Evolutionary conservation across 495 filamentous ascomycete genomes (phyloP).

Genomic region (Oidiodendron maius): DNA sequence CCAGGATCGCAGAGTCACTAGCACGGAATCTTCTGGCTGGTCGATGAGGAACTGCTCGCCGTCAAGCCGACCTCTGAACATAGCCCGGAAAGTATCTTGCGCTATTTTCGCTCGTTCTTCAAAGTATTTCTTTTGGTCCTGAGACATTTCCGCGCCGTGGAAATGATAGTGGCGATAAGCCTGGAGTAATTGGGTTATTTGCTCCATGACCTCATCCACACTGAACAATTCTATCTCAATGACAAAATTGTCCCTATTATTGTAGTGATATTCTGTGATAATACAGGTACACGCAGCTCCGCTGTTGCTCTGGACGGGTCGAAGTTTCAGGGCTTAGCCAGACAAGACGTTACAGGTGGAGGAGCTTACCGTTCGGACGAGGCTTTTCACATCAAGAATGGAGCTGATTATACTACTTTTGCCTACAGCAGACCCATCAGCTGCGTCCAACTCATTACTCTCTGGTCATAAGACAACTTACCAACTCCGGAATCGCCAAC

Average conservation of each 20-base stretch:
- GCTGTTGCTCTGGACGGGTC: slow-evolving; percentile 31
- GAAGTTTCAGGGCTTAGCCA: too few relatives aligned
- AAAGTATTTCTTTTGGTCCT: slow-evolving; percentile 15
- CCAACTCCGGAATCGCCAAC: too few relatives aligned
- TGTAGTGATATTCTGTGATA: slow-evolving; percentile 32
- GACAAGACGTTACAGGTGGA: too few relatives aligned
- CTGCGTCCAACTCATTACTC: too few relatives aligned
- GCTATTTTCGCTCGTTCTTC: slow-evolving; percentile 20
- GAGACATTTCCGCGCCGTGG: slow-evolving; percentile 3
- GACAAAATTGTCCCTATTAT: slow-evolving; percentile 22
- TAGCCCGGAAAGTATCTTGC: slow-evolving; percentile 18
- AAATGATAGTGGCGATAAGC: slow-evolving; percentile 25
- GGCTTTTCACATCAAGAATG: too few relatives aligned
- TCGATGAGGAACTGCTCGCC: slow-evolving; percentile 5
- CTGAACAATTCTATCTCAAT: slow-evolving; percentile 28
- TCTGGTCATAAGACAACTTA: too few relatives aligned
- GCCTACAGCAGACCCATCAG: too few relatives aligned
- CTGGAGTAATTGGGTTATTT: slow-evolving; percentile 25
- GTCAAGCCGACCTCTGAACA: slow-evolving; percentile 19
- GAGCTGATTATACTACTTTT: too few relatives aligned
- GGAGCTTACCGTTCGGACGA: too few relatives aligned
- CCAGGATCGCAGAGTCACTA: slow-evolving; percentile 19
- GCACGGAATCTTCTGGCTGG: slow-evolving; percentile 12
- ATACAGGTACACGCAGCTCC: slow-evolving; percentile 33
- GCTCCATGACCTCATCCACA: slow-evolving; percentile 22